Base-by-base conservation (phyloP, 1,139 yeast species). In the Pichia kudriavzevii region DNA sequence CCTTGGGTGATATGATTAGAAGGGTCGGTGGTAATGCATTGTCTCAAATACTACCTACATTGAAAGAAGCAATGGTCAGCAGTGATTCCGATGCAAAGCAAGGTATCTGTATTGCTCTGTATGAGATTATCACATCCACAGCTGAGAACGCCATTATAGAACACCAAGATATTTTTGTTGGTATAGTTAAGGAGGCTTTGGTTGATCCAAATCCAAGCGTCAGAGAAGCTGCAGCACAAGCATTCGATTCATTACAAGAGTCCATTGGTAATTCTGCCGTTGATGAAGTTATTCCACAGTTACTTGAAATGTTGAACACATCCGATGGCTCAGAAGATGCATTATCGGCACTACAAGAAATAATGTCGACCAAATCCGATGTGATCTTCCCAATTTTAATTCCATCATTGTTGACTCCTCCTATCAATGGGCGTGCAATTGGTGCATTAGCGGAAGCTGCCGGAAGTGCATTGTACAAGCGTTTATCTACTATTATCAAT, bases 61-160 rank as follows among this genome's bases (percentile, higher is more conserved):
- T 91, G 51, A 80, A 83, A 47, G 73, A 71, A 30, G 74, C 88
- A 7, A 63, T 83, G 47, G 60, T 66, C 31, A 59, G 65, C 19
- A 62, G 80, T 18, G 93, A 82, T 49, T 66, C 82, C 18, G 94
- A 79, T 53, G 82, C 95, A 32, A 84, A 83, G 56, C 94, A 88
- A 63, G 98, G 99, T 66, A 85, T 91, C 39, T 91, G 98, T 67
- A 77, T 88, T 58, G 98, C 98, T 7, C 66, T 88, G 39, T 74
- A 79, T 31, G 97, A 88, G 56, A 75, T 93, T 47, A 77, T 88
- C 44, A 77, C 73, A 46, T 82, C 95, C 0, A 75, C 95, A 4
- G 68, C 75, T 13, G 60, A 64, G 5, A 83, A 76, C 14, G 75
- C 76, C 7, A 66, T 91, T 46, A 63, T 58, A 15, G 75, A 73